phyloP scores from a whole-genome alignment of 257 asterid species.

The Mentha longifolia region DNA sequence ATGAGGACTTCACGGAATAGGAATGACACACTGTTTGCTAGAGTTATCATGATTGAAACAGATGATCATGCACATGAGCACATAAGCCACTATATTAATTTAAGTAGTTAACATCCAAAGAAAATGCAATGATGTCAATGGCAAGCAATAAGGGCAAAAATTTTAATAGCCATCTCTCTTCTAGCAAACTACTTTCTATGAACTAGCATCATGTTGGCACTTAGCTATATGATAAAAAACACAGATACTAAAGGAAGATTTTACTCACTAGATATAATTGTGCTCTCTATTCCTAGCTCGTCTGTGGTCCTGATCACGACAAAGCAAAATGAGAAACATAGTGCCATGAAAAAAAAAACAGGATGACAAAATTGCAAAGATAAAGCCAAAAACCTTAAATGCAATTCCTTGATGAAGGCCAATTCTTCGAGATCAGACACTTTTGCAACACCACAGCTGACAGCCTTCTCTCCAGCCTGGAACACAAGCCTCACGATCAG shows the following conservation, averaged over 20 bases:
- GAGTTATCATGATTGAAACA: constrained; percentile 3
- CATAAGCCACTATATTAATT: neutral
- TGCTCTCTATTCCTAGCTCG: constrained; percentile 74
- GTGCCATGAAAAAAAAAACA: neutral
- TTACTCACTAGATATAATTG: constrained; percentile 66
- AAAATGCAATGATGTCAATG: constrained; percentile 13
- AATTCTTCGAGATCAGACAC: constrained; percentile 73
- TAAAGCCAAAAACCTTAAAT: constrained; percentile 53
- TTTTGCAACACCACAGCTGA: constrained; percentile 72
- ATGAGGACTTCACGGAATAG: constrained; percentile 18
- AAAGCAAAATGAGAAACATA: constrained; percentile 24
- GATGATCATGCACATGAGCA: constrained; percentile 2
- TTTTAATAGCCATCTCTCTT: neutral
- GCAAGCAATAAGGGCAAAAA: neutral
- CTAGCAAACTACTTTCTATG: constrained; percentile 8
- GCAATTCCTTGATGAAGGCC: constrained; percentile 64
- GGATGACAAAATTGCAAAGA: constrained; percentile 1
- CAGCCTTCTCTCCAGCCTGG: constrained; percentile 93
- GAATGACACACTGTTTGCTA: constrained; percentile 12
- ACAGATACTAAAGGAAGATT: constrained; percentile 1
- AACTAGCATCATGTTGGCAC: constrained; percentile 20
- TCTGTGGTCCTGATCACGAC: constrained; percentile 60
- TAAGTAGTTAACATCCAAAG: constrained; percentile 12
- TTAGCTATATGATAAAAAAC: constrained; percentile 10
- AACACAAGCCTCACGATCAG: constrained; percentile 28